A percentile compares a stretch with the other conserved stretches of the same genome.
Evolutionary conservation across 2,329 filamentous ascomycete species (phyloP).

Genomic region (Blastomyces parvus): DNA sequence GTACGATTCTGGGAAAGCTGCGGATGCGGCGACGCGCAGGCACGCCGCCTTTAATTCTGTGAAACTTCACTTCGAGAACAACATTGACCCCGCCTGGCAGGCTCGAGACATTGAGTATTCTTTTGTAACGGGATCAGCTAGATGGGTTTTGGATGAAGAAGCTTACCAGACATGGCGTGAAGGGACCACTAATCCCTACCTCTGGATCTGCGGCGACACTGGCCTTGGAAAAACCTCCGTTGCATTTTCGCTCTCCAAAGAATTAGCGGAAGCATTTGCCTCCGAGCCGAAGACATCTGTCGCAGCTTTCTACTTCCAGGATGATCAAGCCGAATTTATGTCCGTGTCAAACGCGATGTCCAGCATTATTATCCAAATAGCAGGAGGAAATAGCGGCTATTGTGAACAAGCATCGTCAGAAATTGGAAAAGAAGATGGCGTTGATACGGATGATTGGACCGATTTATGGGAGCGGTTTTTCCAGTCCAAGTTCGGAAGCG

Average conservation of each 20-base stretch:
- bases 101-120: conserved; percentile 3
- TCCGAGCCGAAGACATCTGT: neutral
- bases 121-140: conserved; percentile 1
- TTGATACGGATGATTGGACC: neutral
- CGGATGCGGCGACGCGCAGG: neutral
- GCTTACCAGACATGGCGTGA: conserved; percentile 1
- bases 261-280: neutral
- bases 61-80: conserved; percentile 1
- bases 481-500: neutral
- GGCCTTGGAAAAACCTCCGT: neutral
- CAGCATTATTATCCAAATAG: neutral
- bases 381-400: neutral
- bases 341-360: conserved; percentile 1
- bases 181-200: neutral
- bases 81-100: conserved; percentile 2
- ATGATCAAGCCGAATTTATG: neutral
- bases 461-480: conserved; percentile 1
- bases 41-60: neutral
- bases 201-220: neutral
- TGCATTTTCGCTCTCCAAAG: neutral
- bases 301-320: neutral
- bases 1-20: neutral
- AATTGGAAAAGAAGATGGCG: neutral
- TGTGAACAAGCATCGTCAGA: conserved; percentile 1
- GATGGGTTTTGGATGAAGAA: neutral